Percentiles rank a stretch among this genome's conserved stretches.
phyloP scores from a whole-genome alignment of 768 basidiomycete species.

The Suillus variegatus region DNA sequence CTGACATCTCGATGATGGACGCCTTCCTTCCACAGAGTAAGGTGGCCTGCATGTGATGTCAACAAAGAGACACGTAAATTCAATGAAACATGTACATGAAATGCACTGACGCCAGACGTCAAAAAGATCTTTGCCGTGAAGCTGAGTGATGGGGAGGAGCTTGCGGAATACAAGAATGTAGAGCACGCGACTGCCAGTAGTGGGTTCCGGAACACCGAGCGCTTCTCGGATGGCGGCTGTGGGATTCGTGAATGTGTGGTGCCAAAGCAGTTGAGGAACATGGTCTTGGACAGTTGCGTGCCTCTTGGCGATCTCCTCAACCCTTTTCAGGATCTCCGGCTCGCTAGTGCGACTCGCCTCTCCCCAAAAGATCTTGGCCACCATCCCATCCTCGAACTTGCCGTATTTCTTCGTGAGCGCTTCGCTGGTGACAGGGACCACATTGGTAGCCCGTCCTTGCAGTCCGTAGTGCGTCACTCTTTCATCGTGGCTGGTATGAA shows the following conservation, averaged over 20 bases:
- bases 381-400: neutral
- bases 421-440: neutral
- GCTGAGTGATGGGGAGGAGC: neutral
- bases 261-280: neutral
- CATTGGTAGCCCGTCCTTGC: constrained; percentile 1
- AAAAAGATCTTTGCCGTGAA: neutral
- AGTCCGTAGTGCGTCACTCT: constrained; percentile 1
- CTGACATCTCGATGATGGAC: neutral
- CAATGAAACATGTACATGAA: neutral
- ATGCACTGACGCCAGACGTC: neutral
- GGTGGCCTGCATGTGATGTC: neutral
- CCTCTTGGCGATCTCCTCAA: neutral
- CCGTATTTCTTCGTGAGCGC: neutral
- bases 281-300: neutral
- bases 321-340: neutral
- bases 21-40: neutral
- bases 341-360: neutral
- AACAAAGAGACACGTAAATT: neutral
- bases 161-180: neutral
- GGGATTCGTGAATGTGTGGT: neutral
- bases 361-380: neutral
- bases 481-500: neutral
- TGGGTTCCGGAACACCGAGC: neutral
- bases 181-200: neutral
- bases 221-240: neutral